Evolutionary conservation across 2,329 filamentous ascomycete genomes (phyloP).

Genomic region (Elsinoe fawcettii): DNA sequence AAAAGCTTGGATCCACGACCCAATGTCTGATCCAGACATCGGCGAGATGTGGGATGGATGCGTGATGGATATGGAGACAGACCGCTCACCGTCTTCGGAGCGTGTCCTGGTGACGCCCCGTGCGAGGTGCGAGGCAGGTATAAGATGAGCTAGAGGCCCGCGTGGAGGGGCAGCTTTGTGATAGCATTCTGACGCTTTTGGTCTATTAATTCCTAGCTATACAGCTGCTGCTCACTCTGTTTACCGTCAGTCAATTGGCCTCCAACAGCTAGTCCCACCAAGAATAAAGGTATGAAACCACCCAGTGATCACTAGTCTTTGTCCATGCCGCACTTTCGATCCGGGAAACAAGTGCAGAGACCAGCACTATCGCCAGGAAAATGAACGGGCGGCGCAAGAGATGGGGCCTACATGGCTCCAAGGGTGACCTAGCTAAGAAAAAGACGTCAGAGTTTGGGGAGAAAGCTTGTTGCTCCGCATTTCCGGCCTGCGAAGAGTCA

Average conservation of each 20-base stretch:
- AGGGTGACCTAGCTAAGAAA: too few relatives aligned
- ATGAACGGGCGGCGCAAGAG: too few relatives aligned
- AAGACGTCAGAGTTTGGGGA: conserved; percentile 6
- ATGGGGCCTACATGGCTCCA: too few relatives aligned
- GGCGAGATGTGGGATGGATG: background rate
- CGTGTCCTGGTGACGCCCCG: background rate
- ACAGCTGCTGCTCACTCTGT: background rate
- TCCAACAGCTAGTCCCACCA: background rate
- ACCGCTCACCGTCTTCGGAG: conserved; percentile 10
- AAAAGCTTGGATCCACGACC: conserved; percentile 10
- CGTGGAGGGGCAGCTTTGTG: background rate
- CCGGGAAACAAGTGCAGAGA: conserved; percentile 3
- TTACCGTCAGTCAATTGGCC: background rate
- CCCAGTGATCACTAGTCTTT: background rate
- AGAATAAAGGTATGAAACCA: background rate
- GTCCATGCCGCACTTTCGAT: background rate
- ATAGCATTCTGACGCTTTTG: background rate
- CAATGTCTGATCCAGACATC: conserved; percentile 7
- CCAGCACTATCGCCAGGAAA: background rate
- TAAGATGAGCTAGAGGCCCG: conserved; percentile 9
- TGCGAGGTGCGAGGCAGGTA: background rate
- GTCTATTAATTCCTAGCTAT: background rate
- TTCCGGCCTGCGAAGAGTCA: conserved; percentile 10
- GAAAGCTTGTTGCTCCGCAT: conserved; percentile 14
- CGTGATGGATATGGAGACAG: background rate